Base-by-base conservation (phyloP, 768 basidiomycete genomes). In the Mycena vitilis region DNA sequence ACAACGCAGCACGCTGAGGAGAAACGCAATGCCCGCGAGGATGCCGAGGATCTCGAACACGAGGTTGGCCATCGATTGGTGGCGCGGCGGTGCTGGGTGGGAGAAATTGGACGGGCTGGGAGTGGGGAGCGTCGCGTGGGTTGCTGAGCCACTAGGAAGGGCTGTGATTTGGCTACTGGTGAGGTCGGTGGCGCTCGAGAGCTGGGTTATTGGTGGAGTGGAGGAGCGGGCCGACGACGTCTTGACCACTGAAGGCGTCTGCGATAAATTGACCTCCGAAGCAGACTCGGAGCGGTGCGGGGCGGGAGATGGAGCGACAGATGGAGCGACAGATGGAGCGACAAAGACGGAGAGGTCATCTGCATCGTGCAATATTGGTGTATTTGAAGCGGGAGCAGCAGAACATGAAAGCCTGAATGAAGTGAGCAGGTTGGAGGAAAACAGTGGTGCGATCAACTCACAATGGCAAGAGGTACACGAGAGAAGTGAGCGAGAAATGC, bases 41-140 rank as follows among this genome's bases (percentile, higher is more conserved):
- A 84, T 85, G 36, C 81, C 86, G 16, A 88, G 72, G 15, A 82
- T 79, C 72, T 81, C 84, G 68, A 87, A 83, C 22, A 83, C 80
- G 69, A 88, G 23, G 11, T 42, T 44, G 20, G 54, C 55, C 18
- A 51, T 22, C 15, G 66, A 60, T 37, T 36, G 34, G n/a, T n/a
- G n/a, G 40, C 12, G n/a, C 4, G 52, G 63, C 82, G 58, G 76
- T 69, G 42, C 83, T 79, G 40, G 80, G 47, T 55, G 59, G 52
- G 30, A 54, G 59, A 56, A 45, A 37, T 42, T 52, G 23, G 64
- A 57, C 1, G 62, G 59, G 54, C 68, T 23, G 60, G 71, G 68
- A 20, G 44, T 57, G 65, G 57, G 60, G 30, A 25, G 16, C 40
- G 15, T 8, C 4, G 44, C 15, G 44, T 6, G 51, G 13, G 30